Base-by-base conservation (phyloP, 2,329 filamentous ascomycete genomes). In the Hypoxylon sp. region DNA sequence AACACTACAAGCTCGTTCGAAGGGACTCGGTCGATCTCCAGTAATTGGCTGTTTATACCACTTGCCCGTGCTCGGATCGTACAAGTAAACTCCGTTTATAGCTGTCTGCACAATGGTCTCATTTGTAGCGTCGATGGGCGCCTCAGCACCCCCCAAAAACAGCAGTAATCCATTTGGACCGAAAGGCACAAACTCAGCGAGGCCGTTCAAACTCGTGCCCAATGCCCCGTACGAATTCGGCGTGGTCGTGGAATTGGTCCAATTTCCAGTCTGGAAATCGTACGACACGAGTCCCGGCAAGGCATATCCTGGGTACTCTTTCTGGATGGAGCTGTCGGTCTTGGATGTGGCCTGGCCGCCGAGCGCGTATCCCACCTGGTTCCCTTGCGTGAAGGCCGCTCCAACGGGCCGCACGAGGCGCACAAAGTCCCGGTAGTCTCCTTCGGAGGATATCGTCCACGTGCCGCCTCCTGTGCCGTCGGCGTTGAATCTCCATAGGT, bases 31-130 rank as follows among this genome's bases (percentile, higher is more conserved):
- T 2, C 57, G 48, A 5, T 44, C 52, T 3, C 71, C 72, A 0
- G 60, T 69, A 2, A 70, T 68, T 19, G 44, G 44, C 44, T 75
- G 73, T 4, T 45, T 61, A 23, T 69, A 65, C 71, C 71, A 75
- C 23, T 59, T 59, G n/a, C 63, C 55, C 1, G 60, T 63, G n/a
- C 64, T 55, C 4, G 70, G 66, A 38, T 75, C 68, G 47, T 66
- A 67, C 11, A 75, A 52, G 2, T 57, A 64, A 9, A 75, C 42
- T 4, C 42, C 62, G 20, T 62, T 62, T 50, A 71, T 70, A 38
- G 38, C 55, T 7, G 63, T 16, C 17, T 64, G 59, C 5, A 43
- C 42, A 29, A 60, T 59, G 2, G 43, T 61, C n/a, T 47, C 37
- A 19, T 58, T 51, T 2, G 50, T 63, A 5, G 56, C 60, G 26